Conservation (phyloP, 306 rosid genomes). For the Casuarina cunninghamiana region DNA sequence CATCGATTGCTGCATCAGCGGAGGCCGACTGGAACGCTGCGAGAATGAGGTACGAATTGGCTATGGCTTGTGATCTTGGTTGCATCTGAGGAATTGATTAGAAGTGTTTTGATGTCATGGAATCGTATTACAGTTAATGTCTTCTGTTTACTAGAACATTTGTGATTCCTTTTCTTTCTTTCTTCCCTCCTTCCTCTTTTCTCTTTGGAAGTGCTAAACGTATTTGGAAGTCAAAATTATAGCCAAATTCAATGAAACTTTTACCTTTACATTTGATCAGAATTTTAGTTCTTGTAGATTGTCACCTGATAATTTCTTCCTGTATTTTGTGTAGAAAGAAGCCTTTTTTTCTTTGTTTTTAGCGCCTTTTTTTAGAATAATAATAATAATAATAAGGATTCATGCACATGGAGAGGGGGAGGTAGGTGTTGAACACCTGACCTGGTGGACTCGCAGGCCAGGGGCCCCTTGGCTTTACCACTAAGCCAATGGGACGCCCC, state of each 20-base stretch:
- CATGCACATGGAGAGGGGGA: no score
- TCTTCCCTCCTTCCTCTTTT: neutral
- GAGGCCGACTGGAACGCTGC: constrained; percentile 80
- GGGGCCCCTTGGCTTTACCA: no score
- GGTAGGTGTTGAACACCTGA: no score
- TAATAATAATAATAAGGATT: no score
- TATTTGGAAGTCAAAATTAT: neutral
- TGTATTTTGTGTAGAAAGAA: neutral
- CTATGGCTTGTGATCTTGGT: neutral
- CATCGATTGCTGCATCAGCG: constrained; percentile 85
- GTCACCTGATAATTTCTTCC: neutral
- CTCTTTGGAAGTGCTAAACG: neutral
- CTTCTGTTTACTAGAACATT: neutral
- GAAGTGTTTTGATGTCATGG: neutral
- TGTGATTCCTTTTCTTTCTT: neutral
- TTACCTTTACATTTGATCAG: neutral
- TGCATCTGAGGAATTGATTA: neutral
- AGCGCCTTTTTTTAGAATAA: neutral
- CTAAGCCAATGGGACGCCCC: no score
- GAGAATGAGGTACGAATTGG: constrained; percentile 54
- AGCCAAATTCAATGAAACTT: neutral
- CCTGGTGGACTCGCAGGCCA: no score
- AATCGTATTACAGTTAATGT: neutral
- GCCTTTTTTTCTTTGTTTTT: neutral
- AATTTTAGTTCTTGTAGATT: neutral